phyloP scores from a whole-genome alignment of 2,329 filamentous ascomycete genomes.

The Pseudocercospora musae region DNA sequence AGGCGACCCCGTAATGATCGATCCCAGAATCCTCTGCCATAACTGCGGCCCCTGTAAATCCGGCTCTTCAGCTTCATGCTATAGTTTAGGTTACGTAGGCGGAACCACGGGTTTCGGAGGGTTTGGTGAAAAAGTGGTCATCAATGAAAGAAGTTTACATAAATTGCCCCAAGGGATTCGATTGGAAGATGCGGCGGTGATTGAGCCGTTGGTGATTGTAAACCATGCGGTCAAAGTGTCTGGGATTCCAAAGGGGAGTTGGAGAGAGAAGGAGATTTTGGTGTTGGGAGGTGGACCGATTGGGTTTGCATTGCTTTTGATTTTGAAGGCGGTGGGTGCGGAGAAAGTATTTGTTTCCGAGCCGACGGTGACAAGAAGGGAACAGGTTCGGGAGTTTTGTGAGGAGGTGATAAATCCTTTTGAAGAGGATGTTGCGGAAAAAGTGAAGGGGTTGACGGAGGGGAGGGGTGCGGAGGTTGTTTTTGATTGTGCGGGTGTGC shows the following conservation, averaged over 20 bases:
- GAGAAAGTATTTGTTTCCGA: slow-evolving; percentile 20
- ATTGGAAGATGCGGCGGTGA: slow-evolving; percentile 22
- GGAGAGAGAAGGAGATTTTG: slow-evolving; percentile 18
- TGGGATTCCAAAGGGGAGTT: slow-evolving; percentile 8
- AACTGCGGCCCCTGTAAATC: slow-evolving; percentile 20
- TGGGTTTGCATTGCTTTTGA: slow-evolving; percentile 22
- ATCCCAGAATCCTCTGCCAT: slow-evolving; percentile 24
- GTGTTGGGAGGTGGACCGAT: slow-evolving; percentile 27
- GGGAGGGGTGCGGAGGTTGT: slow-evolving; percentile 22
- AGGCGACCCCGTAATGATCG: slow-evolving; percentile 24
- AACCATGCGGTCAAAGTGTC: slow-evolving; percentile 23
- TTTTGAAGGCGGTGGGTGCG: slow-evolving; percentile 19
- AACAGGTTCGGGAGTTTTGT: slow-evolving; percentile 16
- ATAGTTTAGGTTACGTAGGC: slow-evolving; percentile 22
- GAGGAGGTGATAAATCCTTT: slow-evolving; percentile 21
- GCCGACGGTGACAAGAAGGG: slow-evolving; percentile 17
- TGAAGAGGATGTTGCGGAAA: slow-evolving; percentile 17
- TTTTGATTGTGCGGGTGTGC: slow-evolving; percentile 26
- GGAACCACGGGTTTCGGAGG: slow-evolving; percentile 23
- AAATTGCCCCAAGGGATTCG: slow-evolving; percentile 17
- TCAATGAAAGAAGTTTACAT: slow-evolving; percentile 14
- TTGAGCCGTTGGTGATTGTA: slow-evolving; percentile 26
- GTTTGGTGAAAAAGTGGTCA: slow-evolving; percentile 19
- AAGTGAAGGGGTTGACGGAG: slow-evolving; percentile 14
- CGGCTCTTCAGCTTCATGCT: slow-evolving; percentile 18